A percentile compares a stretch with the other conserved stretches of the same genome.
phyloP scores from a whole-genome alignment of 208 protist genomes.

The Spongospora subterranea region DNA sequence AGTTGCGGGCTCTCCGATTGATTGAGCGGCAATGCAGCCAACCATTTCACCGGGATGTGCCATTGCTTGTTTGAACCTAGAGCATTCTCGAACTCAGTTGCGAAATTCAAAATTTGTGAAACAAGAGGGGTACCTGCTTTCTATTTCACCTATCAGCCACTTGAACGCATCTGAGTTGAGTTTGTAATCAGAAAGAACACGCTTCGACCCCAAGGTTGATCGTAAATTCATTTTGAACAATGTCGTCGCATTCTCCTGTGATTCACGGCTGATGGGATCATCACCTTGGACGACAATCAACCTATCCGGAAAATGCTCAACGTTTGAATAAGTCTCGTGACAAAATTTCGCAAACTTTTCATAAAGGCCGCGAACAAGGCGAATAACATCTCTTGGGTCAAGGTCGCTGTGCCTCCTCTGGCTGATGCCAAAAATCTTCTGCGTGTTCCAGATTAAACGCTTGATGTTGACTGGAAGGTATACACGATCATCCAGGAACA shows the following conservation, averaged over 20 bases:
- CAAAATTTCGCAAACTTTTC: neutral
- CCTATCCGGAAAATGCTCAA: slow-evolving; percentile 68
- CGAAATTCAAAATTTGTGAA: neutral
- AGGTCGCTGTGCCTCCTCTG: slow-evolving; percentile 83
- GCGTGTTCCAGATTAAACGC: slow-evolving; percentile 93
- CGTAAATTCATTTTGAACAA: slow-evolving; percentile 92
- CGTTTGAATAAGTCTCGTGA: too few species aligned
- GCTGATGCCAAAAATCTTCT: slow-evolving; percentile 87
- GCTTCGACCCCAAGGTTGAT: slow-evolving; percentile 87
- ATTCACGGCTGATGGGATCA: slow-evolving; percentile 85
- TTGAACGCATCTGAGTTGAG: slow-evolving; percentile 87
- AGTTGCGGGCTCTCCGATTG: slow-evolving; percentile 98
- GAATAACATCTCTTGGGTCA: slow-evolving; percentile 81
- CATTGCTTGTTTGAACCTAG: slow-evolving; percentile 86
- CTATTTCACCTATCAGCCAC: slow-evolving; percentile 94
- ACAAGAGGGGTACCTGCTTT: slow-evolving; percentile 70
- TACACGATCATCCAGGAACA: slow-evolving; percentile 15
- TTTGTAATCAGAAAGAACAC: slow-evolving; percentile 64
- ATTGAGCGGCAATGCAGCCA: slow-evolving; percentile 97
- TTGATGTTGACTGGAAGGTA: slow-evolving; percentile 89
- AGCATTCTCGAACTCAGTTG: too few species aligned
- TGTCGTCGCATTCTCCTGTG: slow-evolving; percentile 89
- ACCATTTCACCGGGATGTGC: slow-evolving; percentile 96
- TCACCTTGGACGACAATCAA: slow-evolving; percentile 81
- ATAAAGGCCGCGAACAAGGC: slow-evolving; percentile 57